A percentile compares a stretch with the other conserved stretches of the same genome.
These are phyloP conservation scores for Sphaerobolus stellatus DNA, from an alignment of 1,284 basidiomycete species.

Conservation along the genomic window DNA sequence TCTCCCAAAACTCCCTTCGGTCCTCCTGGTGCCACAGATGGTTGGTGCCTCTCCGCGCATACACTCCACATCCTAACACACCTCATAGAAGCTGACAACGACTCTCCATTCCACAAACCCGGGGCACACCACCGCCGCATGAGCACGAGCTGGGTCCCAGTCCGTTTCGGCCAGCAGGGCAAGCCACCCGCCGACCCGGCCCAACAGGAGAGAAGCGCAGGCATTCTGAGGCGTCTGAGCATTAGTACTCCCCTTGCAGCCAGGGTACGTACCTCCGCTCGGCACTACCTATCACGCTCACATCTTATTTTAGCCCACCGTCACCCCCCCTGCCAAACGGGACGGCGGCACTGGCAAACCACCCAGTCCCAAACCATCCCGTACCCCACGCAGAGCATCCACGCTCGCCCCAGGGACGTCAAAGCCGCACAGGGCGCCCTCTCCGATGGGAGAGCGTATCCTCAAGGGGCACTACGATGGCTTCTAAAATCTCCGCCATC, in stretches of 20 bases:
- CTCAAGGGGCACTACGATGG: constrained; percentile 82
- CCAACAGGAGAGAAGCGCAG: constrained; percentile 61
- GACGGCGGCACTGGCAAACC: not conserved
- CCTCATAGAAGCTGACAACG: constrained; percentile 9
- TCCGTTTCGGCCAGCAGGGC: constrained; percentile 25
- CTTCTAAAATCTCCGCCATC: constrained; percentile 59
- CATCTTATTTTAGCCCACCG: not conserved
- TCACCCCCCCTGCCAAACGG: not conserved
- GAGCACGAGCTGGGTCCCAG: constrained; percentile 46
- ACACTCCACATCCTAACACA: not conserved
- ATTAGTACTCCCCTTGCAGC: constrained; percentile 52
- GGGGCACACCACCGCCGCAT: constrained; percentile 31
- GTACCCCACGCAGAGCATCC: constrained; percentile 50
- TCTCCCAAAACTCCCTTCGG: constrained; percentile 6
- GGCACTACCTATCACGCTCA: constrained; percentile 12
- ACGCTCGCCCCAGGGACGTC: constrained; percentile 47
- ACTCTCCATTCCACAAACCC: constrained; percentile 3
- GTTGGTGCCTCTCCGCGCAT: not conserved
- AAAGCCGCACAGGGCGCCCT: constrained; percentile 64
- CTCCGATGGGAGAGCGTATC: constrained; percentile 81
- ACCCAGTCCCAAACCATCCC: not conserved
- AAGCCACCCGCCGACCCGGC: constrained; percentile 27
- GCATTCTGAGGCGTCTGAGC: constrained; percentile 68
- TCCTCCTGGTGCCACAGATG: not conserved
- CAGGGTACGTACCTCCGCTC: constrained; percentile 44